These are phyloP conservation scores for Saccharomyces pastorianus DNA, from an alignment of 1,139 yeast species.

Conservation along the genomic window DNA sequence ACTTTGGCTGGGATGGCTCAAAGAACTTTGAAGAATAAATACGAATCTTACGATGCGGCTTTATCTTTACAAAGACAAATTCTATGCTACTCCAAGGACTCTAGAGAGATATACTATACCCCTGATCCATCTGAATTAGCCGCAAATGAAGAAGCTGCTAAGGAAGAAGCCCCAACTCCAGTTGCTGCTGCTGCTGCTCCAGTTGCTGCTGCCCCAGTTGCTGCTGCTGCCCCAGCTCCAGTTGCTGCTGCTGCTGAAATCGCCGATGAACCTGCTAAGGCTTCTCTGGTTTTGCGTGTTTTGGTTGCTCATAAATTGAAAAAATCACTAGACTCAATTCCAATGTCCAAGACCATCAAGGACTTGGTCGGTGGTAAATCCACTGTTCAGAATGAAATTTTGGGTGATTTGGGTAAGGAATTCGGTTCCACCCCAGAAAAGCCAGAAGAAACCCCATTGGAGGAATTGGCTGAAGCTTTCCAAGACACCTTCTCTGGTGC, in stretches of 20 bases:
- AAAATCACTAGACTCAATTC: conserved; percentile 77
- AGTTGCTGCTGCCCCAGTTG: conserved; percentile 38
- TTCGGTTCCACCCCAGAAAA: conserved; percentile 97
- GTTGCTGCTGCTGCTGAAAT: conserved; percentile 70
- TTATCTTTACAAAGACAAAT: conserved; percentile 94
- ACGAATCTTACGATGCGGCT: conserved; percentile 96
- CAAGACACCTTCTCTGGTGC: conserved; percentile 84
- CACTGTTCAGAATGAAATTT: conserved; percentile 93
- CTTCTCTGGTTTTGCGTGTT: conserved; percentile 73
- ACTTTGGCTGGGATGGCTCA: conserved; percentile 98
- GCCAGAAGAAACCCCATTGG: conserved; percentile 95
- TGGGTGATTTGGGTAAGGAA: conserved; percentile 97
- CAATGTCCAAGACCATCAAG: conserved; percentile 87
- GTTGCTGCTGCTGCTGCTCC: conserved; percentile 38
- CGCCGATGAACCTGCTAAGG: conserved; percentile 85
- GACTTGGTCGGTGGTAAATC: conserved; percentile 98
- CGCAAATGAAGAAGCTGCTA: conserved; percentile 35
- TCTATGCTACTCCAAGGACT: conserved; percentile 88
- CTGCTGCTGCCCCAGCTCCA: conserved; percentile 46
- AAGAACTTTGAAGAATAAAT: conserved; percentile 91
- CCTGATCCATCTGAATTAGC: conserved; percentile 55
- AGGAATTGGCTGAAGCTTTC: conserved; percentile 89
- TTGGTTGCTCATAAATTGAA: conserved; percentile 93
- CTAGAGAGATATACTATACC: conserved; percentile 91
- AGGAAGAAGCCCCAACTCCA: conserved; percentile 34